Evolutionary conservation across 441 rosid species (phyloP).

Genomic region (Corymbia calophylla): DNA sequence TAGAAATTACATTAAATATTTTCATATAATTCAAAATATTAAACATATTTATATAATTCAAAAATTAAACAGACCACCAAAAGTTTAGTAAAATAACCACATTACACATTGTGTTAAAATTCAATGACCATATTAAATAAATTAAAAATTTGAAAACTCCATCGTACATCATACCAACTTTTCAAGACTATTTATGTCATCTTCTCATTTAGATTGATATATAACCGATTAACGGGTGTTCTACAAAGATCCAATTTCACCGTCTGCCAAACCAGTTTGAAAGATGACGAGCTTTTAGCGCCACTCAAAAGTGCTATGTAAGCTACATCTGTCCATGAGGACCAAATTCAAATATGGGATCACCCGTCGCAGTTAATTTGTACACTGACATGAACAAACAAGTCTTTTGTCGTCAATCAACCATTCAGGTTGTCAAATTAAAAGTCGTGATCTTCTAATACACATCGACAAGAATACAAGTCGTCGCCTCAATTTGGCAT

Average conservation of each 20-base stretch:
- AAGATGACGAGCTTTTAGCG: not conserved
- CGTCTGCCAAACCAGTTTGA: not conserved
- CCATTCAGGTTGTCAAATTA: not conserved
- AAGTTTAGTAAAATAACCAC: too few relatives aligned
- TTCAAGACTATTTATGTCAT: too few relatives aligned
- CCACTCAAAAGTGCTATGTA: not conserved
- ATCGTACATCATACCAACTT: too few relatives aligned
- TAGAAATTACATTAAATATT: too few relatives aligned
- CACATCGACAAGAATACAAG: not conserved
- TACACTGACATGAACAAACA: not conserved
- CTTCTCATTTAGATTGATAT: not conserved
- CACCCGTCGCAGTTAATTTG: rapidly evolving
- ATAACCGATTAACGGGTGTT: not conserved
- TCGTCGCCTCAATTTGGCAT: not conserved
- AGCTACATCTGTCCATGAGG: not conserved
- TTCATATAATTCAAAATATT: too few relatives aligned
- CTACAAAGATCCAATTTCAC: not conserved
- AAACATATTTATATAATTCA: too few relatives aligned
- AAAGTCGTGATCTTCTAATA: not conserved
- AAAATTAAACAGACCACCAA: too few relatives aligned
- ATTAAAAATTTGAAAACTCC: too few relatives aligned
- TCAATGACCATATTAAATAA: too few relatives aligned
- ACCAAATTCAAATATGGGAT: not conserved
- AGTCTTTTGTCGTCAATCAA: not conserved
- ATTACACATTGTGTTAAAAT: too few relatives aligned